Percentiles rank a stretch among this genome's conserved stretches.
Conservation (phyloP, 2,329 filamentous ascomycete species). For the Blumeria hordei region DNA sequence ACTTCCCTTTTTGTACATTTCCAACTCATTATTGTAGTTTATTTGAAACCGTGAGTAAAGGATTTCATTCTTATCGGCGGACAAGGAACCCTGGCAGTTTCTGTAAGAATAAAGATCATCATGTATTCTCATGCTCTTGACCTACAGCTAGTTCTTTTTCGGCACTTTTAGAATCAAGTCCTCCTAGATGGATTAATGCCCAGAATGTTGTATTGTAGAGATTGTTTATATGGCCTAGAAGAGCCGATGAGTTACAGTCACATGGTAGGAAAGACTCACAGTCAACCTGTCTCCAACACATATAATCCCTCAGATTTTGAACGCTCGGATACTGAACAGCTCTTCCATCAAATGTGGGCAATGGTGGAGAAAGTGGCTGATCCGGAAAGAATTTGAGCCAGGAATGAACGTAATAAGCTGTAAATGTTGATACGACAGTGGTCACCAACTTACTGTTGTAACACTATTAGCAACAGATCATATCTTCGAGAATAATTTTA, state of each 20-base stretch:
- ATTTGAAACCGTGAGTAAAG: conserved; percentile 71
- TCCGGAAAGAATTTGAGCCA: conserved; percentile 59
- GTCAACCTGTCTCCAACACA: conserved; percentile 92
- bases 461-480: conserved; percentile 2
- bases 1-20: conserved; percentile 84
- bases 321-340: conserved; percentile 74
- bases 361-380: conserved; percentile 41
- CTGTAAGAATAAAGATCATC: not conserved
- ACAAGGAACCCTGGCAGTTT: conserved; percentile 43
- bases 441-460: conserved; percentile 57
- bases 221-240: conserved; percentile 84
- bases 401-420: conserved; percentile 62
- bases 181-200: conserved; percentile 58
- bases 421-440: conserved; percentile 81
- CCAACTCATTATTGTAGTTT: conserved; percentile 92
- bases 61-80: conserved; percentile 87
- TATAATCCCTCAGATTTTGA: conserved; percentile 70
- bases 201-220: conserved; percentile 96
- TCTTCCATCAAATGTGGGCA: conserved; percentile 81
- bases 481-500: too few relatives aligned
- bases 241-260: not conserved
- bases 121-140: not conserved
- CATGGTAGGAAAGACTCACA: conserved; percentile 30
- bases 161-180: conserved; percentile 51
- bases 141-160: conserved; percentile 54